Evolutionary conservation across 2,329 filamentous ascomycete genomes (phyloP).

Genomic region (Penicillium hesseltinei): DNA sequence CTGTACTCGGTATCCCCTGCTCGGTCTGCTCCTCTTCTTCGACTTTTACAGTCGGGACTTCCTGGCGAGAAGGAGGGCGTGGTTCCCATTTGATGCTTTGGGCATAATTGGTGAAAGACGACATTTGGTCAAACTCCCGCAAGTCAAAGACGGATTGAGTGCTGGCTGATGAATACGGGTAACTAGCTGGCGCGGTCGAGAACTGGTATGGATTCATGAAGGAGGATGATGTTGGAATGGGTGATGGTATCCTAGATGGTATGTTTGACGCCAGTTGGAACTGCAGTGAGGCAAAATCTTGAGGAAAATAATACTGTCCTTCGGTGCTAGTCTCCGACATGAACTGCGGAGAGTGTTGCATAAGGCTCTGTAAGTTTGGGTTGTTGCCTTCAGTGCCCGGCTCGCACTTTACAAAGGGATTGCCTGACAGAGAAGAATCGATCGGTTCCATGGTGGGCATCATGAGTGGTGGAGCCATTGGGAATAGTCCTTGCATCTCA

Average conservation of each 20-base stretch:
- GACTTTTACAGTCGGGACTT: background rate
- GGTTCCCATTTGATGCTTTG: slow-evolving; percentile 10
- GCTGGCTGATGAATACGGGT: background rate
- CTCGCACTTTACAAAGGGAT: slow-evolving; percentile 28
- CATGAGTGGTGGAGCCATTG: slow-evolving; percentile 7
- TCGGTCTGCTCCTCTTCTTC: background rate
- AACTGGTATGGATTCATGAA: slow-evolving; percentile 4
- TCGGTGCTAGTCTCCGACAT: slow-evolving; percentile 3
- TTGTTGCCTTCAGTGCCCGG: slow-evolving; percentile 11
- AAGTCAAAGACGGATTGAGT: background rate
- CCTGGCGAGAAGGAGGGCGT: background rate
- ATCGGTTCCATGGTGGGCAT: slow-evolving; percentile 16
- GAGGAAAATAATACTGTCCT: slow-evolving; percentile 6
- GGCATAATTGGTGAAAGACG: background rate
- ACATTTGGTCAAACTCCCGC: background rate
- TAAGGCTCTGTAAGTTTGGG: background rate
- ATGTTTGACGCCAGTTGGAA: background rate
- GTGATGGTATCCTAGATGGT: background rate
- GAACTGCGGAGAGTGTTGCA: slow-evolving; percentile 1
- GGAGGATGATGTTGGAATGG: background rate
- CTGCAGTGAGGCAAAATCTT: background rate
- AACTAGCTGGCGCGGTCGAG: background rate
- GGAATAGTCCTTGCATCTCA: slow-evolving; percentile 12
- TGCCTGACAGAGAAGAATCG: slow-evolving; percentile 7
- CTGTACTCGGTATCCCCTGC: background rate